Evolutionary conservation across 2,329 filamentous ascomycete genomes (phyloP).

Genomic region (Ophiocordyceps camponoti-floridani): DNA sequence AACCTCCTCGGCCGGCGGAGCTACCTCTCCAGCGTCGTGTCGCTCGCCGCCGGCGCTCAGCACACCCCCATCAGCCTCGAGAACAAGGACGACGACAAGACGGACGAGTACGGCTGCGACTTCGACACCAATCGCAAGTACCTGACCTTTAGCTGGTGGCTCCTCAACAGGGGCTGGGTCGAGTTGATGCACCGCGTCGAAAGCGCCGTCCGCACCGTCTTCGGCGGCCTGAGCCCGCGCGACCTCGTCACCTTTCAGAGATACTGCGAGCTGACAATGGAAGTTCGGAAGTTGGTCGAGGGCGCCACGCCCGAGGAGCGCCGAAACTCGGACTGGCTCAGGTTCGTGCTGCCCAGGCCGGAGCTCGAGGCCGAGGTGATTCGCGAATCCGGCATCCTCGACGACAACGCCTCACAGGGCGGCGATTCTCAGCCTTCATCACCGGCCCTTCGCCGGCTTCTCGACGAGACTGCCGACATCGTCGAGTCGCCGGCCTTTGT

Average conservation of each 20-base stretch:
- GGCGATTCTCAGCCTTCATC: constrained; percentile 25
- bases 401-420: constrained; percentile 22
- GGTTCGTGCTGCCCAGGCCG: constrained; percentile 62
- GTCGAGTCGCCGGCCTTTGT: constrained; percentile 86
- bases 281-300: constrained; percentile 75
- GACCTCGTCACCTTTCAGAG: constrained; percentile 71
- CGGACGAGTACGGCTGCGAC: constrained; percentile 77
- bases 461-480: constrained; percentile 91
- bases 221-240: constrained; percentile 73
- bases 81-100: constrained; percentile 80
- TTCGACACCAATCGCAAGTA: constrained; percentile 94
- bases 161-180: constrained; percentile 79
- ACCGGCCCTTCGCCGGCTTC: constrained; percentile 54
- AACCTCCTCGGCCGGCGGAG: constrained; percentile 91
- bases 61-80: constrained; percentile 73
- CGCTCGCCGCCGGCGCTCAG: constrained; percentile 59
- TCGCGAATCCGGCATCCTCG: constrained; percentile 63
- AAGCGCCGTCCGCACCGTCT: constrained; percentile 73
- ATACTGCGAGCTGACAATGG: constrained; percentile 62
- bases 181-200: constrained; percentile 69
- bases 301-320: constrained; percentile 29
- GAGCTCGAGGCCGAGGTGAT: constrained; percentile 73
- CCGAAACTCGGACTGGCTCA: constrained; percentile 49
- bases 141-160: constrained; percentile 94
- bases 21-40: constrained; percentile 90